Evolutionary conservation across 345 rosid genomes (phyloP).

Genomic region (Viola odorata): DNA sequence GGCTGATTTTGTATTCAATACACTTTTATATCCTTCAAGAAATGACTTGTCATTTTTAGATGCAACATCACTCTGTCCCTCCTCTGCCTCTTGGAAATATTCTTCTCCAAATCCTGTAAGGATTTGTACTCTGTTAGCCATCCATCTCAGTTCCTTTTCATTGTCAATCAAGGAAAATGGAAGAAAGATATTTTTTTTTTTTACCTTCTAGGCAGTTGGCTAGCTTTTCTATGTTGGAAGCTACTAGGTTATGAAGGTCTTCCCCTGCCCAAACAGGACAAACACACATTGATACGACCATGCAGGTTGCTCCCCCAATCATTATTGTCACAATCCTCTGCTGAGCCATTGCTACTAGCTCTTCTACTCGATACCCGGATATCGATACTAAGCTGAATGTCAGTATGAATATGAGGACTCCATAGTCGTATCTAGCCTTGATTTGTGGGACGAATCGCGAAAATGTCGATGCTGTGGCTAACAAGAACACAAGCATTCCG

Average conservation of each 20-base stretch:
- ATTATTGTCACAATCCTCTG: conserved; percentile 20
- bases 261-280: conserved; percentile 33
- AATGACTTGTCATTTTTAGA: conserved; percentile 5
- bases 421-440: conserved; percentile 41
- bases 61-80: neutral
- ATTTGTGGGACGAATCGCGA: conserved; percentile 30
- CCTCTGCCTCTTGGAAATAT: conserved; percentile 11
- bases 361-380: conserved; percentile 21
- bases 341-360: conserved; percentile 14
- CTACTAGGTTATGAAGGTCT: conserved; percentile 22
- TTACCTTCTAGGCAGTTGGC: conserved; percentile 23
- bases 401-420: conserved; percentile 30
- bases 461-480: conserved; percentile 26
- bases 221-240: conserved; percentile 24
- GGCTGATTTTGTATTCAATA: conserved; percentile 22
- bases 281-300: conserved; percentile 16
- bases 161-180: neutral
- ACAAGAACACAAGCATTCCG: conserved; percentile 18
- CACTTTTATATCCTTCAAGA: conserved; percentile 20
- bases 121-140: no score
- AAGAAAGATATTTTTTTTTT: neutral
- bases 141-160: neutral
- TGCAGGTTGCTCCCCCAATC: conserved; percentile 23
- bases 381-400: conserved; percentile 32
- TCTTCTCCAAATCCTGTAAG: conserved; percentile 19